Conservation (phyloP, 352 stramenopile genomes). For the Phytophthora lateralis region DNA sequence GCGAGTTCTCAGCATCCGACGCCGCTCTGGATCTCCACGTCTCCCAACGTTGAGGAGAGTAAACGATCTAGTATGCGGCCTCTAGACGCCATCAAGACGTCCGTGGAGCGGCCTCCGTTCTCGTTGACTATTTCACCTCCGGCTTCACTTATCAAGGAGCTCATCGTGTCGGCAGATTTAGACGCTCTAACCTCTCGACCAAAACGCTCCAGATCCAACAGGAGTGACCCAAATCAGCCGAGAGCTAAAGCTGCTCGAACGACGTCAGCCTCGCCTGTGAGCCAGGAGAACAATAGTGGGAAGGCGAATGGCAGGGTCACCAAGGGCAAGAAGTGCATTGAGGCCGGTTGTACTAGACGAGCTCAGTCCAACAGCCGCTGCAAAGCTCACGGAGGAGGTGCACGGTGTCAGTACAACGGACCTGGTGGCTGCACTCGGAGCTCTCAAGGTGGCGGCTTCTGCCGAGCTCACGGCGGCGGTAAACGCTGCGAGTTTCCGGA, state of each 20-base stretch:
- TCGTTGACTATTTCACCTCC: conserved; percentile 40
- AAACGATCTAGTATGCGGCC: conserved; percentile 8
- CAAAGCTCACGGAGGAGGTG: conserved; percentile 79
- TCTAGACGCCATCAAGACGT: conserved; percentile 22
- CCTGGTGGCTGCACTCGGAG: conserved; percentile 69
- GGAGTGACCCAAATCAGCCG: not conserved
- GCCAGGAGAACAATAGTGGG: conserved; percentile 21
- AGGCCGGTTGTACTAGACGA: conserved; percentile 57
- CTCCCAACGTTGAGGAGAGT: not conserved
- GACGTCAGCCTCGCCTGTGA: conserved; percentile 15
- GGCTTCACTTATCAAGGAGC: conserved; percentile 39
- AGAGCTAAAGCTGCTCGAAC: conserved; percentile 25
- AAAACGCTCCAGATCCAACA: conserved; percentile 19
- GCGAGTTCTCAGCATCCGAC: conserved; percentile 8
- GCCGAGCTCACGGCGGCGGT: conserved; percentile 76
- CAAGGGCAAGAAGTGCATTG: conserved; percentile 84
- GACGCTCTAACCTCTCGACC: conserved; percentile 7
- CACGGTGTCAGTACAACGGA: conserved; percentile 68
- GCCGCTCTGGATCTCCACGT: conserved; percentile 28
- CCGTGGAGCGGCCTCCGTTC: conserved; percentile 19
- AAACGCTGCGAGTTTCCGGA: conserved; percentile 81
- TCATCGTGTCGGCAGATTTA: conserved; percentile 44
- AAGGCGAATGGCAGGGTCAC: conserved; percentile 28
- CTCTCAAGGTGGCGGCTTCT: conserved; percentile 82
- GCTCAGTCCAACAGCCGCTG: conserved; percentile 86